Evolutionary conservation across 768 basidiomycete species (phyloP).

Genomic region (Saitozyma sp.): DNA sequence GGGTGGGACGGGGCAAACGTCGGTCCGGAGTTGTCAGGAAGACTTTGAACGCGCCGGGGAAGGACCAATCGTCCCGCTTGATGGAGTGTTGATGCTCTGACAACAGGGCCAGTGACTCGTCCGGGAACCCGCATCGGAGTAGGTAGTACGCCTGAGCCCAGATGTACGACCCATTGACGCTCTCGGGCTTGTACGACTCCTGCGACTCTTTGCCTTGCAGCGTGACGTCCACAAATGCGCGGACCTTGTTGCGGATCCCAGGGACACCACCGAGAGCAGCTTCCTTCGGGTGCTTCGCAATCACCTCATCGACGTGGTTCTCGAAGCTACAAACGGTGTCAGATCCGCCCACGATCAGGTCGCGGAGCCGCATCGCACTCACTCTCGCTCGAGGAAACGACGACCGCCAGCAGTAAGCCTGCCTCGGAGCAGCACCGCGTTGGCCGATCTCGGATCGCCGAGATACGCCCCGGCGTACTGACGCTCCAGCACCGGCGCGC

Average conservation of each 20-base stretch:
- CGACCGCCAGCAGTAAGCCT: conserved; percentile 77
- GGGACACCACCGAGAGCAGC: conserved; percentile 90
- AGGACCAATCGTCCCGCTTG: conserved; percentile 73
- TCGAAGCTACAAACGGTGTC: conserved; percentile 45
- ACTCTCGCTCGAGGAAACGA: conserved; percentile 81
- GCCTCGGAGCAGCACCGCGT: conserved; percentile 67
- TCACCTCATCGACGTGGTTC: conserved; percentile 66
- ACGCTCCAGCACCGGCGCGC: conserved; percentile 70
- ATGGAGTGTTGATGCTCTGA: conserved; percentile 64
- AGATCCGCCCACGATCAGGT: not conserved
- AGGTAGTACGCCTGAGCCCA: conserved; percentile 96
- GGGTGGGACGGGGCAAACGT: conserved; percentile 54
- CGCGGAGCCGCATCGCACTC: conserved; percentile 20
- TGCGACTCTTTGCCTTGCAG: conserved; percentile 63
- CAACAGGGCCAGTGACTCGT: conserved; percentile 79
- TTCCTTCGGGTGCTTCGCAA: conserved; percentile 77
- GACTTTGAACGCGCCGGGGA: conserved; percentile 75
- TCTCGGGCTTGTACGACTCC: conserved; percentile 85
- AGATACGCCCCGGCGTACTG: conserved; percentile 80
- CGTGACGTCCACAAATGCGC: conserved; percentile 78
- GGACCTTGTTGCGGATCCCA: conserved; percentile 80
- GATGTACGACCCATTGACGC: conserved; percentile 80
- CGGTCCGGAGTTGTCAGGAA: conserved; percentile 81
- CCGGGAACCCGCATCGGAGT: conserved; percentile 75
- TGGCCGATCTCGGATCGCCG: conserved; percentile 60